phyloP scores from a whole-genome alignment of 2,329 filamentous ascomycete species.

The Ophiosphaerella korrae region DNA sequence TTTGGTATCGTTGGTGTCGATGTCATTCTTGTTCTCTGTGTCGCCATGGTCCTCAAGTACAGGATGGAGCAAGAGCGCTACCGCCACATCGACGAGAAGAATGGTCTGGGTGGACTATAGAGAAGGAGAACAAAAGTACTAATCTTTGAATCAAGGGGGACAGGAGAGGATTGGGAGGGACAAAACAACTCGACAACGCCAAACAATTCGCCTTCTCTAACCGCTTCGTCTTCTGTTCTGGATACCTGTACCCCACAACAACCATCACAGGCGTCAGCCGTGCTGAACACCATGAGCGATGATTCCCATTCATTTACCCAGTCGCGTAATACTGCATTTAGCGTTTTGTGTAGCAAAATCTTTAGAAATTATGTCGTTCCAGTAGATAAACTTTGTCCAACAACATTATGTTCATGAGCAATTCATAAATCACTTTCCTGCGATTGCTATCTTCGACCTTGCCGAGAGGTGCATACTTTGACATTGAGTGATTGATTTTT shows the following conservation, averaged over 20 bases:
- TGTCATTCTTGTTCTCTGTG: constrained; percentile 69
- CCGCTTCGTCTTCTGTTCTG: too few relatives aligned
- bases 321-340: constrained; percentile 18
- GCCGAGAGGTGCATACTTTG: too few relatives aligned
- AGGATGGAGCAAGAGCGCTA: constrained; percentile 80
- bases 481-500: too few relatives aligned
- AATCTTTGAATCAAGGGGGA: too few relatives aligned
- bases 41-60: constrained; percentile 78
- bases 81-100: constrained; percentile 81
- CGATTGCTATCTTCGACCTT: too few relatives aligned
- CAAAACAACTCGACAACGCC: neutral
- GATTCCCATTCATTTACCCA: neutral
- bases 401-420: neutral
- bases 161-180: too few relatives aligned
- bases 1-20: constrained; percentile 79
- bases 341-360: constrained; percentile 20
- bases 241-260: too few relatives aligned
- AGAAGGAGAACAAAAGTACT: neutral
- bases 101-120: constrained; percentile 38
- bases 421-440: neutral
- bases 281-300: constrained; percentile 16
- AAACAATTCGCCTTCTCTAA: neutral
- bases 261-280: constrained; percentile 13
- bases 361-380: constrained; percentile 7
- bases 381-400: constrained; percentile 6